phyloP scores from a whole-genome alignment of 208 protist species.

The Trypanosoma lewisi region DNA sequence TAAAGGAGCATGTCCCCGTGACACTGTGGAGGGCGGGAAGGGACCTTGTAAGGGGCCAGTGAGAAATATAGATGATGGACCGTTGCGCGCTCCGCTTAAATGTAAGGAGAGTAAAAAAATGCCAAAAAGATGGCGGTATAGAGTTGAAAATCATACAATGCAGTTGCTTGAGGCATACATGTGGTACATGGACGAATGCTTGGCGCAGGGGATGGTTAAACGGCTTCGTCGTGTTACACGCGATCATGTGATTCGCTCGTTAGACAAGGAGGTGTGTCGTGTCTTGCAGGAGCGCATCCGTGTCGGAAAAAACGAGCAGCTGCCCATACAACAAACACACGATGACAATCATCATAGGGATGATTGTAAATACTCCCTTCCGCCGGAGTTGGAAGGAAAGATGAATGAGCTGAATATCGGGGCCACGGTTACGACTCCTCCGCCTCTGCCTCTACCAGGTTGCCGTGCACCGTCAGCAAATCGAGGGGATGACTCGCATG shows the following conservation, averaged over 20 bases:
- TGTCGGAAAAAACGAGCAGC: neutral
- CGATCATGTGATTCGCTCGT: constrained; percentile 33
- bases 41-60: neutral
- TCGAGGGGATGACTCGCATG: neutral
- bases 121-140: constrained; percentile 1
- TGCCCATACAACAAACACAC: neutral
- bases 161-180: constrained; percentile 24
- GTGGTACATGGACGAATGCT: constrained; percentile 28
- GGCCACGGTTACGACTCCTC: no score
- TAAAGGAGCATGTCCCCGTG: neutral
- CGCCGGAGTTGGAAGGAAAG: neutral
- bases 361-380: neutral
- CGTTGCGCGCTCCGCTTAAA: no score
- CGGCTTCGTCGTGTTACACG: constrained; percentile 31
- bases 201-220: constrained; percentile 30
- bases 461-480: no score
- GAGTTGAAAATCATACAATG: constrained; percentile 18
- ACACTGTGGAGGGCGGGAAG: neutral
- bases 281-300: constrained; percentile 6
- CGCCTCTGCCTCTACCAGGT: no score
- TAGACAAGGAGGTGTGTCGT: constrained; percentile 31
- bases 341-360: neutral
- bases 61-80: neutral
- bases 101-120: neutral
- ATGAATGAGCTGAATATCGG: neutral